Conservation (phyloP, 495 filamentous ascomycete genomes). For the Trichoderma parareesei region DNA sequence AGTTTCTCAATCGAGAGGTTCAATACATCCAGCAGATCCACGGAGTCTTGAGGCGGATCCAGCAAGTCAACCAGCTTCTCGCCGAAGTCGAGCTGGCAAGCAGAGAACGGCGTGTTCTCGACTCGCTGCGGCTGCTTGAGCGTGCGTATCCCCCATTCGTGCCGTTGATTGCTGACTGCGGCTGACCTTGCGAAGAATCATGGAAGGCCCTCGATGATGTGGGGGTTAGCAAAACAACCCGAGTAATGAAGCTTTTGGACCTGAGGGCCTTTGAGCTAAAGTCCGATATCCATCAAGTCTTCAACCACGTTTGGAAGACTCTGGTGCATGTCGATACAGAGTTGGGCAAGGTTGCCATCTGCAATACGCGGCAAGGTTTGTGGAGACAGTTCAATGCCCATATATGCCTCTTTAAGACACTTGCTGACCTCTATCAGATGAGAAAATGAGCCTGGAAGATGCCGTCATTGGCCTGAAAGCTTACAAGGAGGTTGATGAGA, state of each 20-base stretch:
- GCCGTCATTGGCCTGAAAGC: slow-evolving; percentile 41
- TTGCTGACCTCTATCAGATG: slow-evolving; percentile 31
- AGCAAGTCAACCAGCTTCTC: slow-evolving; percentile 41
- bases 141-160: slow-evolving; percentile 22
- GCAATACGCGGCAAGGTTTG: slow-evolving; percentile 33
- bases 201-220: slow-evolving; percentile 37
- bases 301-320: slow-evolving; percentile 46
- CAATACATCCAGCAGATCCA: slow-evolving; percentile 65
- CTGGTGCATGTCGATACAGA: slow-evolving; percentile 49
- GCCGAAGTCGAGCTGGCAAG: slow-evolving; percentile 43
- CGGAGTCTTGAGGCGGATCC: slow-evolving; percentile 52
- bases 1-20: slow-evolving; percentile 65
- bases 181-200: slow-evolving; percentile 27
- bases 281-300: slow-evolving; percentile 48
- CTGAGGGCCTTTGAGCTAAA: slow-evolving; percentile 46
- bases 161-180: neutral
- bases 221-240: slow-evolving; percentile 36
- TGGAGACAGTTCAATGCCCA: neutral
- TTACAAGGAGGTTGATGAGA: slow-evolving; percentile 44
- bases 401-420: slow-evolving; percentile 3
- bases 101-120: slow-evolving; percentile 38
- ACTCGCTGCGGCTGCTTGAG: slow-evolving; percentile 44
- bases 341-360: slow-evolving; percentile 40
- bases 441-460: slow-evolving; percentile 36
- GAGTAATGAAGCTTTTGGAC: slow-evolving; percentile 39